Percentiles rank a stretch among this genome's conserved stretches.
Conservation (phyloP, 2,329 filamentous ascomycete species). For the Tolypocladium album region DNA sequence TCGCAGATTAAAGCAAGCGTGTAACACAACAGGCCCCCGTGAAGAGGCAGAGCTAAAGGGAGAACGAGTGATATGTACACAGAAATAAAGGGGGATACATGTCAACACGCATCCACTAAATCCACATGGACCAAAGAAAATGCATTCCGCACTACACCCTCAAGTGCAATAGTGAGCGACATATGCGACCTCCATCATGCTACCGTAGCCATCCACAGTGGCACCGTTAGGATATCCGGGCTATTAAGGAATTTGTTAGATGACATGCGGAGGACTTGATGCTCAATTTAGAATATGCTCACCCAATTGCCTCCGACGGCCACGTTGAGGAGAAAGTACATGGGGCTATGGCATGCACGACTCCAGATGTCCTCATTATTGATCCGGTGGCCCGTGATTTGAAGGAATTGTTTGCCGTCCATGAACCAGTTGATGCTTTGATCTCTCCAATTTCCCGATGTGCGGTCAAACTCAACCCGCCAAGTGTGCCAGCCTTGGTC, state of each 20-base stretch:
- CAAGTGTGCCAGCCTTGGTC: conserved; percentile 36
- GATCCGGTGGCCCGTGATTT: conserved; percentile 32
- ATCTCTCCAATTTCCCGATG: conserved; percentile 28
- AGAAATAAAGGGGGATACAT: background rate
- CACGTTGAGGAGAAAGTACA: conserved; percentile 44
- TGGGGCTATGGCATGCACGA: conserved; percentile 35
- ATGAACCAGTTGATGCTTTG: conserved; percentile 42
- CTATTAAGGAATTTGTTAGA: conserved; percentile 15
- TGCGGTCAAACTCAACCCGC: conserved; percentile 38
- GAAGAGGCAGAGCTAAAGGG: too few species aligned
- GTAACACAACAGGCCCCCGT: background rate
- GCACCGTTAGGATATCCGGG: conserved; percentile 35
- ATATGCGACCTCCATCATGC: conserved; percentile 41
- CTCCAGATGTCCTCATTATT: conserved; percentile 36
- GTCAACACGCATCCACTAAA: background rate
- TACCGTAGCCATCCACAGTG: conserved; percentile 34
- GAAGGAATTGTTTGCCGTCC: conserved; percentile 32
- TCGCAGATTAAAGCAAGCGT: background rate
- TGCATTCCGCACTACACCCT: background rate
- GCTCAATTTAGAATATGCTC: conserved; percentile 15
- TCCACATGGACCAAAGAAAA: background rate
- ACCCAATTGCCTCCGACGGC: conserved; percentile 44
- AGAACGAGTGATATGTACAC: conserved; percentile 7
- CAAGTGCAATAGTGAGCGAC: conserved; percentile 28
- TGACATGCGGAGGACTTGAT: background rate